A percentile compares a stretch with the other conserved stretches of the same genome.
Evolutionary conservation across 352 stramenopile genomes (phyloP).

Genomic region (Phytophthora hibernalis): DNA sequence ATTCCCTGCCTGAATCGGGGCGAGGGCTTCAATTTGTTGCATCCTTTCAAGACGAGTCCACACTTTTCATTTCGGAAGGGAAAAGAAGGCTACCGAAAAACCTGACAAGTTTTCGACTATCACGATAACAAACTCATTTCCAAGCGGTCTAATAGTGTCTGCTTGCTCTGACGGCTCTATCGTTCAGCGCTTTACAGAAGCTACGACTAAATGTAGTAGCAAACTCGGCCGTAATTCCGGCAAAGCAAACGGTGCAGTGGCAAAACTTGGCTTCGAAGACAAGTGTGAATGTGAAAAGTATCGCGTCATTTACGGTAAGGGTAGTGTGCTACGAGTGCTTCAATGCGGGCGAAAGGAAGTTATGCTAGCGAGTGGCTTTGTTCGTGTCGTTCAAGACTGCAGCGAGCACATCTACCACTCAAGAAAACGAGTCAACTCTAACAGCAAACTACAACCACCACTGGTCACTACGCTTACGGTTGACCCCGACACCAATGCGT

Average conservation of each 20-base stretch:
- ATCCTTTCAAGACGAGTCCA: conserved; percentile 61
- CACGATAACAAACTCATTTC: conserved; percentile 51
- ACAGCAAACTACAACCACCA: conserved; percentile 9
- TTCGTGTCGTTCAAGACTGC: conserved; percentile 29
- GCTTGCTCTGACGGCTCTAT: conserved; percentile 70
- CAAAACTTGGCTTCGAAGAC: conserved; percentile 1
- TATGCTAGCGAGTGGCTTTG: conserved; percentile 60
- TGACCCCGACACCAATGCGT: conserved; percentile 73
- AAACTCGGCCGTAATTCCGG: not conserved
- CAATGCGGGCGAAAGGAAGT: conserved; percentile 43
- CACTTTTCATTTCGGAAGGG: conserved; percentile 52
- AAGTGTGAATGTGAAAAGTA: conserved; percentile 19
- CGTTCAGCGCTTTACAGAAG: conserved; percentile 42
- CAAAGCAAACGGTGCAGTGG: not conserved
- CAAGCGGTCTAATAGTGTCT: conserved; percentile 59
- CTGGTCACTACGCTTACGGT: conserved; percentile 44
- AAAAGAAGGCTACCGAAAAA: conserved; percentile 41
- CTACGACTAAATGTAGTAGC: not conserved
- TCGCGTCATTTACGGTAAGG: conserved; percentile 67
- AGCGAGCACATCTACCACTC: conserved; percentile 3
- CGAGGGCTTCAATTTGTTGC: conserved; percentile 57
- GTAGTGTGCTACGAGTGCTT: conserved; percentile 60
- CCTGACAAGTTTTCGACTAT: conserved; percentile 60
- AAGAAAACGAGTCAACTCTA: conserved; percentile 1
- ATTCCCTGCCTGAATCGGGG: not conserved